A percentile compares a stretch with the other conserved stretches of the same genome.
Evolutionary conservation across 129 eudicot species (phyloP).

Genomic region (Pseudognaphalium luteoalbum): DNA sequence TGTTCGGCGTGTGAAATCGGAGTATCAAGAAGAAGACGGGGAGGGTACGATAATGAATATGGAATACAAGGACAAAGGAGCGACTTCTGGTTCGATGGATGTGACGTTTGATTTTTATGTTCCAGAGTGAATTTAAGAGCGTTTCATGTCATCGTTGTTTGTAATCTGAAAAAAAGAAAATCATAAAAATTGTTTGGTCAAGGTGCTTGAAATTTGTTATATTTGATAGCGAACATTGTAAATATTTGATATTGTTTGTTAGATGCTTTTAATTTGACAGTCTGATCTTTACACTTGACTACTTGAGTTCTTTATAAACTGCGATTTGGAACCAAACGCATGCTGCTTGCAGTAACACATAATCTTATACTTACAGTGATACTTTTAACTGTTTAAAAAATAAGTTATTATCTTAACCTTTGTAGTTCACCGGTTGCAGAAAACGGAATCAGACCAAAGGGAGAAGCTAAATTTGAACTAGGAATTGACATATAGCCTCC

Average conservation of each 20-base stretch:
- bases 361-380: no score
- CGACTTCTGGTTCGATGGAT: slow-evolving; percentile 79
- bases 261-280: slow-evolving; percentile 3
- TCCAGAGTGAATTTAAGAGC: slow-evolving; percentile 40
- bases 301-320: neutral
- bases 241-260: slow-evolving; percentile 21
- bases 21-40: slow-evolving; percentile 69
- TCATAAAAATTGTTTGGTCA: slow-evolving; percentile 12
- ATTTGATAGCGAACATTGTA: slow-evolving; percentile 27
- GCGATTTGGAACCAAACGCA: no score
- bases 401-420: no score
- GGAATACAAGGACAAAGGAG: slow-evolving; percentile 77
- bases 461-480: no score
- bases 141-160: neutral
- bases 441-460: no score
- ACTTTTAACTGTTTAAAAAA: no score
- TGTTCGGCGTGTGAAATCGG: slow-evolving; percentile 73
- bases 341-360: no score
- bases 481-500: no score
- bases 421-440: no score
- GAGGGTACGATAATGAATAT: slow-evolving; percentile 59
- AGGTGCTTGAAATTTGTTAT: slow-evolving; percentile 30
- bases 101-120: slow-evolving; percentile 83
- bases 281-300: neutral
- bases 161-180: slow-evolving; percentile 12